These are phyloP conservation scores for Ascodesmis nigricans DNA, from an alignment of 495 filamentous ascomycete species.

Conservation along the genomic window DNA sequence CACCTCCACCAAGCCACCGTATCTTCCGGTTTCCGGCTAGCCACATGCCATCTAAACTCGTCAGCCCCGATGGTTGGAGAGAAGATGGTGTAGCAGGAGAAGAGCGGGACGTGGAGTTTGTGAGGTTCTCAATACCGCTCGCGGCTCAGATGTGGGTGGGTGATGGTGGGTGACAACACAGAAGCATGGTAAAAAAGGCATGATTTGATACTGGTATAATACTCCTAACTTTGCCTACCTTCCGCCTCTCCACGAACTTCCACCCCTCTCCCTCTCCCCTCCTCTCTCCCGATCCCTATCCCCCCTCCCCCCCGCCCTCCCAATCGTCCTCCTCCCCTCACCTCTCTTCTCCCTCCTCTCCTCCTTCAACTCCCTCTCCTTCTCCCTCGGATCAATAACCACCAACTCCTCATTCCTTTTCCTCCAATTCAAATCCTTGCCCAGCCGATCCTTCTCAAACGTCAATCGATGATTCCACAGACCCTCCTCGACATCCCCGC, in stretches of 20 bases:
- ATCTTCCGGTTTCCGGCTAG: no score
- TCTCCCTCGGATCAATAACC: constrained; percentile 85
- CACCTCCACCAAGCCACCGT: no score
- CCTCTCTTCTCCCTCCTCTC: constrained; percentile 34
- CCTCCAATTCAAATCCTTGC: constrained; percentile 81
- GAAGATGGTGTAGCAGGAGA: no score
- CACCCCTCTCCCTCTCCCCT: constrained; percentile 3
- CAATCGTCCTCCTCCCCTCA: constrained; percentile 27
- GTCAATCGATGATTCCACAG: constrained; percentile 50
- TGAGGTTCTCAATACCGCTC: no score
- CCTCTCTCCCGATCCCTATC: constrained; percentile 4
- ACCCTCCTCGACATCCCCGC: constrained; percentile 31
- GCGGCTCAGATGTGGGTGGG: no score
- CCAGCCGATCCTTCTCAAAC: constrained; percentile 73
- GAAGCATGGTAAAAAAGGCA: no score
- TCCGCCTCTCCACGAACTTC: constrained; percentile 2
- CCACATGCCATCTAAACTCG: no score
- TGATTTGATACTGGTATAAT: no score
- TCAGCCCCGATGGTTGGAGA: no score
- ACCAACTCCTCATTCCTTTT: constrained; percentile 71
- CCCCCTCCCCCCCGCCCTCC: constrained; percentile 29
- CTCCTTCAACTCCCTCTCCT: constrained; percentile 47
- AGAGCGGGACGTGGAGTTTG: no score
- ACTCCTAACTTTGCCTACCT: constrained; percentile 4
- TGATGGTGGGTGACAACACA: no score